Evolutionary conservation across 306 rosid species (phyloP).

Genomic region (Cicer bijugum): DNA sequence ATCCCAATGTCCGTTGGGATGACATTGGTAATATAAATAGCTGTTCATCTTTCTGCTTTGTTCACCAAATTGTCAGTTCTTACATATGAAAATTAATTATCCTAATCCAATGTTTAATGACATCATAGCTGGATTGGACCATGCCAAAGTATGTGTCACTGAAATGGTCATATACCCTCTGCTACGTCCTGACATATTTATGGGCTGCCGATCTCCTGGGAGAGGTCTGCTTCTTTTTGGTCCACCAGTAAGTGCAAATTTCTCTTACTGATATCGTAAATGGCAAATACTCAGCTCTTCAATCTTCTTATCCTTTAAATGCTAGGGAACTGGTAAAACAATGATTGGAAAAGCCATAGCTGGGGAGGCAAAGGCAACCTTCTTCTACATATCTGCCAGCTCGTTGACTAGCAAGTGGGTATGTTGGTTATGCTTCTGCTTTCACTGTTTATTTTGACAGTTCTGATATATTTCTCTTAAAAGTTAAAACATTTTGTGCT

Average conservation of each 20-base stretch:
- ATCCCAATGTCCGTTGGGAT: conserved; percentile 90
- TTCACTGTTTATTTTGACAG: conserved; percentile 32
- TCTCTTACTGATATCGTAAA: conserved; percentile 38
- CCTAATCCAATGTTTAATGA: conserved; percentile 27
- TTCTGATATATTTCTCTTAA: conserved; percentile 11
- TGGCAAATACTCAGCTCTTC: conserved; percentile 33
- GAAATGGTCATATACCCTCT: conserved; percentile 97
- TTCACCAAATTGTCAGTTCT: conserved; percentile 33
- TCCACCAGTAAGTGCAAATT: conserved; percentile 79
- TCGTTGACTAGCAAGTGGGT: conserved; percentile 98
- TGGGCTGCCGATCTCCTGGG: conserved; percentile 95
- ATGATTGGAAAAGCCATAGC: conserved; percentile 99
- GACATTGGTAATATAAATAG: conserved; percentile 66
- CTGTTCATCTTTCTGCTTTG: conserved; percentile 39
- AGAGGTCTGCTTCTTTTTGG: conserved; percentile 96
- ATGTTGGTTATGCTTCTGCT: conserved; percentile 47
- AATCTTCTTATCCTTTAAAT: conserved; percentile 42
- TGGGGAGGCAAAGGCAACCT: conserved; percentile 98
- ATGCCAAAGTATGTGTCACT: conserved; percentile 81
- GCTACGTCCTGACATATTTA: conserved; percentile 84
- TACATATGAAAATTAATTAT: conserved; percentile 42
- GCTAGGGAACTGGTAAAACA: conserved; percentile 97
- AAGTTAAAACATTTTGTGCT: conserved; percentile 17
- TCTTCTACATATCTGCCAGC: conserved; percentile 96
- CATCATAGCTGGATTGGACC: conserved; percentile 80